A percentile compares a stretch with the other conserved stretches of the same genome.
Conservation (phyloP, 2,329 filamentous ascomycete species). For the Aspergillus sp. region DNA sequence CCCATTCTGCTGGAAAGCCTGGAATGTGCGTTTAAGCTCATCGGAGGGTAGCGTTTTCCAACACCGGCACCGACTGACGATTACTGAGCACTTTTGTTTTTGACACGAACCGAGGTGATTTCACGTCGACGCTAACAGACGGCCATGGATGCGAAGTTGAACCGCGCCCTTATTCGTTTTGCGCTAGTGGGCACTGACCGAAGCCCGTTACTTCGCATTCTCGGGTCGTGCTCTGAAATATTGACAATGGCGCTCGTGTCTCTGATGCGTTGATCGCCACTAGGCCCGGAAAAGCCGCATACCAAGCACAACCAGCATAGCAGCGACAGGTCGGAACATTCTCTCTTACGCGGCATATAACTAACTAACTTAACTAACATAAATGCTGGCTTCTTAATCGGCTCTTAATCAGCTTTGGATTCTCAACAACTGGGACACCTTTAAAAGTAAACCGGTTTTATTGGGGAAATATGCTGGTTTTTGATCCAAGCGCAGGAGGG, state of each 20-base stretch:
- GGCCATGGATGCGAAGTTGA: too few species aligned
- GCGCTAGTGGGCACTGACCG: too few species aligned
- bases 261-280: neutral
- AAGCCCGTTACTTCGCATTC: too few species aligned
- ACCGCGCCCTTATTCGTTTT: too few species aligned
- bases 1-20: neutral
- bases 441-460: too few species aligned
- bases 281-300: neutral
- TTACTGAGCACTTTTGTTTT: neutral
- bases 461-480: neutral
- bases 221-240: too few species aligned
- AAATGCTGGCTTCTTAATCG: neutral
- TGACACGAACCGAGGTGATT: neutral
- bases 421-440: too few species aligned
- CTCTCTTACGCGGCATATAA: neutral
- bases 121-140: neutral
- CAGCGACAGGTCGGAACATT: neutral
- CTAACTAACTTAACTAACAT: too few species aligned
- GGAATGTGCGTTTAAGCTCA: neutral
- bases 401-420: too few species aligned
- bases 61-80: neutral
- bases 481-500: too few species aligned
- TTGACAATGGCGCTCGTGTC: too few species aligned
- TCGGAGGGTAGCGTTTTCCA: neutral
- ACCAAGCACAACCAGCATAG: neutral